Base-by-base conservation (phyloP, 139 green algal genomes). In the Micractinium conductrix region DNA sequence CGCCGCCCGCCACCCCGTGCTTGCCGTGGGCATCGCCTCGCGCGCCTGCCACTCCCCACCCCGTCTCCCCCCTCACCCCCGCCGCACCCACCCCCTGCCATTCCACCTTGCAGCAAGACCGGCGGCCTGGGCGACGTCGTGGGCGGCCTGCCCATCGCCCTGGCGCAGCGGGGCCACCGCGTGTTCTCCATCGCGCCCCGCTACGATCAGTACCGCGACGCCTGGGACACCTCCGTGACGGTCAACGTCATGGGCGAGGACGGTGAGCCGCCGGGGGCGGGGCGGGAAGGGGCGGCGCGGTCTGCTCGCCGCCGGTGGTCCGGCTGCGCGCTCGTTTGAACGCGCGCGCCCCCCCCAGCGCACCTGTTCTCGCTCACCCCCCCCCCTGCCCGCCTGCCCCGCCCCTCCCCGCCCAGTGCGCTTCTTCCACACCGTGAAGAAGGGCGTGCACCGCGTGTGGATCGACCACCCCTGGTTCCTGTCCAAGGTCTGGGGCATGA, bases 401-500 rank as follows among this genome's bases (percentile, higher is more conserved):
- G 37, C 74, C 9, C 55, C 2, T 14, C 22, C 8, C 4, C 37
- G 9, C 16, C 38, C 76, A 82, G 95, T 99, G 9, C 91, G 97
- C n/a, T 99, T 94, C 91, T 99, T 99, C 93, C 97, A 99, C 93
- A 93, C 92, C 40, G 93, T 96, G 81, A 97, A 99, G 91, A 91
- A 97, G 68, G 97, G 97, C 43, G 97, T 99, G 71, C 95, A 99
- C 90, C 93, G 97, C 73, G 96, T 99, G 24, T 99, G 96, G 89
- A 53, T 53, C 37, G 62, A 74, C 78, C 78, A 83, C 78, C 78
- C 78, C 78, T 44, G 60, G 60, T 99, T 99, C 92, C 89, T 99
- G 79, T 93, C 95, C 81, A 98, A 98, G 93, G 92, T 98, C 37
- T 98, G 94, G 93, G 96, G 96, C 88, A 96, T 97, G 87, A 99